phyloP scores from a whole-genome alignment of 139 green algal species.

The Chloropicon primus region DNA sequence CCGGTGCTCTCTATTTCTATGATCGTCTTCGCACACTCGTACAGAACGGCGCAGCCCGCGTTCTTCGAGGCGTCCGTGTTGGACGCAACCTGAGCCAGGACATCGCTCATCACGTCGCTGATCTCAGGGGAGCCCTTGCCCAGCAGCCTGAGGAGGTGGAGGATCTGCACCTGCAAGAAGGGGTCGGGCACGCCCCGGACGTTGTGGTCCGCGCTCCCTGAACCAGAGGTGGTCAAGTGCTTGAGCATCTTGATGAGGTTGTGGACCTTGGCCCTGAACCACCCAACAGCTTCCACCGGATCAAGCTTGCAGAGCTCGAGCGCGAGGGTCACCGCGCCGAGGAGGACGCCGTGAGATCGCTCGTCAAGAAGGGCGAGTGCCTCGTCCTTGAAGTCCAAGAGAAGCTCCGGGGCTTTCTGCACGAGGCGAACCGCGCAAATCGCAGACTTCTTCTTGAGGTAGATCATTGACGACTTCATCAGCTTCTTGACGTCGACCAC shows the following conservation, averaged over 20 bases:
- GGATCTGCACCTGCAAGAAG: slow-evolving; percentile 79
- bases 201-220: no score
- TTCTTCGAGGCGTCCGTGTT: slow-evolving; percentile 75
- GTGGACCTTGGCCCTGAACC: slow-evolving; percentile 14
- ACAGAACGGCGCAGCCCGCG: slow-evolving; percentile 87
- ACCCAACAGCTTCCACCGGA: slow-evolving; percentile 14
- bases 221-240: slow-evolving; percentile 23
- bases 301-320: slow-evolving; percentile 46
- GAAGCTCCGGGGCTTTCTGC: slow-evolving; percentile 6
- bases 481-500: slow-evolving; percentile 82
- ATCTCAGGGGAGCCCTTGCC: slow-evolving; percentile 62
- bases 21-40: slow-evolving; percentile 88
- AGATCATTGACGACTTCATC: slow-evolving; percentile 54
- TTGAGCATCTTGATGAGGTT: slow-evolving; percentile 31
- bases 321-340: slow-evolving; percentile 67
- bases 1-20: slow-evolving; percentile 82
- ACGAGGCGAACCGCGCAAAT: slow-evolving; percentile 25
- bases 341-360: slow-evolving; percentile 75
- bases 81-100: slow-evolving; percentile 86
- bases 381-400: slow-evolving; percentile 48
- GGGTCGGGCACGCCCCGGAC: slow-evolving; percentile 86
- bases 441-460: slow-evolving; percentile 88
- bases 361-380: slow-evolving; percentile 65
- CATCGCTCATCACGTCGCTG: slow-evolving; percentile 92
- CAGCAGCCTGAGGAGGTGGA: slow-evolving; percentile 75